Evolutionary conservation across 2,329 filamentous ascomycete species (phyloP), one percentile per base, ranked within the genome.

Genomic region (Aspergillus quadrilineatus): DNA sequence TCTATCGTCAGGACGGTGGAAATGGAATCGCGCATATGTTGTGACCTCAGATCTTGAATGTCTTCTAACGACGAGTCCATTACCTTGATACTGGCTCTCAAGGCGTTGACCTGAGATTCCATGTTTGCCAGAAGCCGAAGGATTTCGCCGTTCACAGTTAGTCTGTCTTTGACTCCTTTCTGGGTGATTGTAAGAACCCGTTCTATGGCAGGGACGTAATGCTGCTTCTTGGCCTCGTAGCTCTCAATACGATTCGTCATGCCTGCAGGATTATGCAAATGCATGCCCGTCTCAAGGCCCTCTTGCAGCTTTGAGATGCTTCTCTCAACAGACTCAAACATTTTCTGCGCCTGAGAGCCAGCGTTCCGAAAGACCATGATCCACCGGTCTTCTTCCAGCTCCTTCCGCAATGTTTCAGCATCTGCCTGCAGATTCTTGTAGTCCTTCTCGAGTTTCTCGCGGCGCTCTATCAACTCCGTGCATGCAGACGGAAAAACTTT

Each of bases 91-190:
- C 89, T 85, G 12, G 82, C 81, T 68, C 92, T 90, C 50, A 97
- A 77, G 4, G 84, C 82, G 62, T 88, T 84, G 85, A 92, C 95
- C 65, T 88, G 87, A n/a, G 85, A 81, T 67, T 91, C 87, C 78
- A 97, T 89, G 66, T 97, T 92, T 6, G 86, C 84, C 67, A 96
- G 88, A 32, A 97, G 79, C 44, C 92, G 85, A 29, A 97, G 75
- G 60, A 97, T 94, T 74, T 97, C 94, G 44, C 94, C 94, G 69
- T 99, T 97, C 54, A 97, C 91, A 0, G 94, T 97, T 49, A 97
- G 80, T n/a, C 94, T 86, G 68, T 97, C 92, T 69, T 90, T 89
- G 67, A 97, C 89, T n/a, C 94, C 94, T 69, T 91, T 93, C 65
- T 97, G 91, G 50, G 97, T 97, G 69, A 97, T 95, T 39, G 88